Evolutionary conservation across 169 alveolate genomes (phyloP).

Genomic region (Plasmodium vivax): DNA sequence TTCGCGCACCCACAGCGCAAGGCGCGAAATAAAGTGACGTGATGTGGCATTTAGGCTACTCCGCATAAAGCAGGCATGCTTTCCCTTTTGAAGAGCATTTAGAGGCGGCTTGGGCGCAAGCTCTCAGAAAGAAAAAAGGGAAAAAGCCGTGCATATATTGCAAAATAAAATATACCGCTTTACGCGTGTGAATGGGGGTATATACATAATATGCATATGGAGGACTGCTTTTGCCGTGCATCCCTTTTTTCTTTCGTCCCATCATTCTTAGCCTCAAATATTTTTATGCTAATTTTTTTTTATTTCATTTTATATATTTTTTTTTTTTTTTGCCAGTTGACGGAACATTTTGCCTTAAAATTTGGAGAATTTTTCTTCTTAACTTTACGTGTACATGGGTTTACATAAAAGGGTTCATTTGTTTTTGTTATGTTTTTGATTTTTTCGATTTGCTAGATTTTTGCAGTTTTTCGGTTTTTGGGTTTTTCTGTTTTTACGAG

Average conservation of each 20-base stretch:
- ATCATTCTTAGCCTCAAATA: not conserved
- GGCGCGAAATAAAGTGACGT: not conserved
- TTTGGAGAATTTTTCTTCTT: conserved; percentile 1
- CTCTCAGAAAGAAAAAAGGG: not conserved
- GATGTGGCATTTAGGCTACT: not conserved
- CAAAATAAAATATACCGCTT: not conserved
- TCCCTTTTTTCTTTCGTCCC: not conserved
- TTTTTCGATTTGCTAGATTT: not conserved
- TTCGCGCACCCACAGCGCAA: not conserved
- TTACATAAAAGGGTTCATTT: not conserved
- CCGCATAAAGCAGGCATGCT: not conserved
- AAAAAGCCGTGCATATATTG: not conserved
- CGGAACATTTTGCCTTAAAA: not conserved
- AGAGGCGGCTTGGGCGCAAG: not conserved
- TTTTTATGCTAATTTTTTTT: not conserved
- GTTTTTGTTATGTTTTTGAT: not conserved
- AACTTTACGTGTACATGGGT: not conserved
- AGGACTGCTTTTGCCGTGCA: not conserved
- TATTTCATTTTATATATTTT: not conserved
- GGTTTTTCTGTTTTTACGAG: not conserved
- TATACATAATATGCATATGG: not conserved
- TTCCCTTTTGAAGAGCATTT: not conserved
- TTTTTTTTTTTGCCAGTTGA: not conserved
- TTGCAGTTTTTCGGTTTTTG: not conserved
- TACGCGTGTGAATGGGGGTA: too few relatives aligned